A percentile compares a stretch with the other conserved stretches of the same genome.
Conservation (phyloP, 1,139 yeast species). For the Magnusiomyces fungicola region DNA sequence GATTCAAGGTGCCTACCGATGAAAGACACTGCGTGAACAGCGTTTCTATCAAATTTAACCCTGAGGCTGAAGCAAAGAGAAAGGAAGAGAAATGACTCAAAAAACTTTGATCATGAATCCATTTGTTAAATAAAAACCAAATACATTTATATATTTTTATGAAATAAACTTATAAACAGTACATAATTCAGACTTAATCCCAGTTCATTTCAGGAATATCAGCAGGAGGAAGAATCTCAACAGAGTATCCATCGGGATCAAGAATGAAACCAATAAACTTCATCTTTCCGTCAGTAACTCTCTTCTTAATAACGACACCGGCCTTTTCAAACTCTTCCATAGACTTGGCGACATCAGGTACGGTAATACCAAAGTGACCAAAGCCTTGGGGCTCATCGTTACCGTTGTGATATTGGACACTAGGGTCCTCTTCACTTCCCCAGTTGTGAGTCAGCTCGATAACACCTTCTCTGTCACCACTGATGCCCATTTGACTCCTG, state of each 20-base stretch:
- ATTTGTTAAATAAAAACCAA: too few relatives aligned
- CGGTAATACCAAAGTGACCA: constrained; percentile 79
- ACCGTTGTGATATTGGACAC: constrained; percentile 78
- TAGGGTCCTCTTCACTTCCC: constrained; percentile 80
- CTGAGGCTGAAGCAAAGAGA: too few relatives aligned
- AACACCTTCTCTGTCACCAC: constrained; percentile 50
- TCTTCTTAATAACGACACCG: constrained; percentile 45
- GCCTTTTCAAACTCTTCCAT: constrained; percentile 44
- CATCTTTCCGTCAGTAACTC: constrained; percentile 48
- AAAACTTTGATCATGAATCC: too few relatives aligned
- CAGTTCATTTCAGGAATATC: constrained; percentile 22
- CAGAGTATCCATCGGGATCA: constrained; percentile 91
- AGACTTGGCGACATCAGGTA: constrained; percentile 54
- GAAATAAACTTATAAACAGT: neutral
- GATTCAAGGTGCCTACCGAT: constrained; percentile 81
- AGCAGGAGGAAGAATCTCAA: constrained; percentile 55
- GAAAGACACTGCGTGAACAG: constrained; percentile 95
- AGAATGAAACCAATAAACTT: constrained; percentile 65
- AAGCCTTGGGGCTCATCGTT: constrained; percentile 74
- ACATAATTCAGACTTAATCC: neutral
- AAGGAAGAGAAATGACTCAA: too few relatives aligned
- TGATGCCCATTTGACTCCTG: too few relatives aligned
- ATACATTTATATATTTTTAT: too few relatives aligned
- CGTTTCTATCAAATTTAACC: constrained; percentile 62
- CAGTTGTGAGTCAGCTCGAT: constrained; percentile 90